Base-by-base conservation (phyloP, 2,329 filamentous ascomycete species). In the Albifimbria verrucaria region DNA sequence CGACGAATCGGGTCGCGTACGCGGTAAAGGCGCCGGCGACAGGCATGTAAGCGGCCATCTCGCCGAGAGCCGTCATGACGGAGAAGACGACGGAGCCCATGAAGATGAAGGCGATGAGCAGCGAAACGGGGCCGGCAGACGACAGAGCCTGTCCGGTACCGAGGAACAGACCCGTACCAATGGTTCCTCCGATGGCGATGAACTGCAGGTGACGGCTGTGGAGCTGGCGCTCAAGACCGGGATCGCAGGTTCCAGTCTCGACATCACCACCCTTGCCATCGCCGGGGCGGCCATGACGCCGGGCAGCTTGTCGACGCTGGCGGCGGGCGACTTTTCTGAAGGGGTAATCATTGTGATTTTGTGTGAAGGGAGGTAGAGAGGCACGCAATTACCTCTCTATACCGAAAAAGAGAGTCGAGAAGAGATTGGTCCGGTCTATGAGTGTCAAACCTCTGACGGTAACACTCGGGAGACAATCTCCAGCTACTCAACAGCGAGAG, bases 11-110 rank as follows among this genome's bases (percentile, higher is more conserved):
- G 39, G 84, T 80, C 21, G 89, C 88, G 62, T 92, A 93, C 42
- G 85, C 80, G 25, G 88, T 89, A 66, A 92, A 92, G 41, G 87
- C 86, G 53, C 88, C 90, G 20, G 87, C 77, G 32, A 92, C 84
- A 6, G 90, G 90, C 24, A 92, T 85, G 61, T 86, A 90, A 11
- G 89, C 86, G 10, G 89, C 86, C 79, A 94, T 88, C 72, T 95
- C 85, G 48, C 82, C 83, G 26, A 88, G 73, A 45, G 78, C 79
- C 47, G 79, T 77, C 86, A 93, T 92, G 70, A 92, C 85, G 4
- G 85, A 85, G 74, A 82, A 93, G 47, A 93, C 82, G 54, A 92
- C 81, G 17, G 82, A 77, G 49, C 88, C 89, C 64, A 92, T 79
- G 57, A 88, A 87, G 54, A 82, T 65, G 65, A 88, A 90, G 47